phyloP scores from a whole-genome alignment of 495 filamentous ascomycete species.

The Podospora conica region DNA sequence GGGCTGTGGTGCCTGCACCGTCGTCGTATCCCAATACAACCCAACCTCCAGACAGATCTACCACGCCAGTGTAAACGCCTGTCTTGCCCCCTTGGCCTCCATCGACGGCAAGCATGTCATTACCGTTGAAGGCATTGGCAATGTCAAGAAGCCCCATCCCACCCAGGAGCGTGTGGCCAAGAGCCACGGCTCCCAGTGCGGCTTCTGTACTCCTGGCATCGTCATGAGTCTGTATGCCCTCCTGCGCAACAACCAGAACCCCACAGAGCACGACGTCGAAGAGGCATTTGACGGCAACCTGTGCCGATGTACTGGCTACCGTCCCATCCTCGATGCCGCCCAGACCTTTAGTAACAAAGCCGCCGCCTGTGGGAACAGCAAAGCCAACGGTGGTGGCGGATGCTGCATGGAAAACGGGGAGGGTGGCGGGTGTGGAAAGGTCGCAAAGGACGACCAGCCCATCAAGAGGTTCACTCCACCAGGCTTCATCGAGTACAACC shows the following conservation, averaged over 20 bases:
- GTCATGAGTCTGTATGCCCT: slow-evolving; percentile 92
- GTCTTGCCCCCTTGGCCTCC: slow-evolving; percentile 83
- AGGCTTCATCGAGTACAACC: slow-evolving; percentile 87
- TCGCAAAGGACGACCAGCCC: slow-evolving; percentile 39
- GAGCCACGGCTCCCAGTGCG: slow-evolving; percentile 61
- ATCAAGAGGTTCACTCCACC: slow-evolving; percentile 71
- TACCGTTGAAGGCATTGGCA: slow-evolving; percentile 95
- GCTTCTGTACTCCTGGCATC: slow-evolving; percentile 94
- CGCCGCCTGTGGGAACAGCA: slow-evolving; percentile 49
- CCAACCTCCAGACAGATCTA: slow-evolving; percentile 86
- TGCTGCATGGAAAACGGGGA: slow-evolving; percentile 60
- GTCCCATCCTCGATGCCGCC: slow-evolving; percentile 90
- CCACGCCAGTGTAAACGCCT: slow-evolving; percentile 90
- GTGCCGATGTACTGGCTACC: slow-evolving; percentile 92
- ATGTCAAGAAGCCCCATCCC: slow-evolving; percentile 80
- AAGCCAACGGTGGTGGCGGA: slow-evolving; percentile 54
- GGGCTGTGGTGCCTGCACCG: slow-evolving; percentile 94
- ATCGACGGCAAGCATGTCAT: slow-evolving; percentile 98
- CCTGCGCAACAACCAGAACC: slow-evolving; percentile 63
- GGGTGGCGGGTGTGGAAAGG: slow-evolving; percentile 55
- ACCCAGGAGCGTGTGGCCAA: slow-evolving; percentile 86
- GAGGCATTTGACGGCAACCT: slow-evolving; percentile 94
- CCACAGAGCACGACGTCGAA: slow-evolving; percentile 69
- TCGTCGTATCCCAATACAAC: slow-evolving; percentile 89
- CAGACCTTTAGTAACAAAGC: slow-evolving; percentile 54